These are phyloP conservation scores for Chytriomyces sp. DNA, from an alignment of 192 early-diverging fungal genomes.

Conservation along the genomic window DNA sequence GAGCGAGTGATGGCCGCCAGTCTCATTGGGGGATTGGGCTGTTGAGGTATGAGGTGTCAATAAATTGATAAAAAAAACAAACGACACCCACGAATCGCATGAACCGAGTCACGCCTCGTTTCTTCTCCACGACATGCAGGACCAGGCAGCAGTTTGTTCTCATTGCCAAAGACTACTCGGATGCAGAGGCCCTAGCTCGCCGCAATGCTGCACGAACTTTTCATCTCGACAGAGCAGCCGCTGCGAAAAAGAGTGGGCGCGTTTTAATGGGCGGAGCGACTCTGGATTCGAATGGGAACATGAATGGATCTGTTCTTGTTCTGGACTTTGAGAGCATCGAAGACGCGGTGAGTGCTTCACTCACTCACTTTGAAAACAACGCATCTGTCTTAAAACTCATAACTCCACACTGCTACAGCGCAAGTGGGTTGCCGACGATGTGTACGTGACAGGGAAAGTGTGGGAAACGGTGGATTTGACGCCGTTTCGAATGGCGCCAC, in stretches of 20 bases:
- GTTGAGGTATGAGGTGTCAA: background rate
- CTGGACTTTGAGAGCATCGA: constrained; percentile 38
- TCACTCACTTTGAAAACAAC: background rate
- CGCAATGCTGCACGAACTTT: constrained; percentile 26
- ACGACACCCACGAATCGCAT: too few species aligned
- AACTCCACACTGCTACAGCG: background rate
- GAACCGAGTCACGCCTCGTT: background rate
- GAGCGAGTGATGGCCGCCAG: too few species aligned
- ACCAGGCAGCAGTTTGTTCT: constrained; percentile 29
- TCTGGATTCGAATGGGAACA: constrained; percentile 20
- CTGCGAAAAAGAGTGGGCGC: constrained; percentile 16
- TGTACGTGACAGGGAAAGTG: constrained; percentile 44
- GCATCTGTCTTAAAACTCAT: background rate
- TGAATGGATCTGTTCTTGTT: constrained; percentile 46
- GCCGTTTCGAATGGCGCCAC: constrained; percentile 37
- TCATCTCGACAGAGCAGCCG: constrained; percentile 34
- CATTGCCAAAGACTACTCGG: constrained; percentile 39
- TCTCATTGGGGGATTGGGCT: too few species aligned
- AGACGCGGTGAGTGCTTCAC: constrained; percentile 31
- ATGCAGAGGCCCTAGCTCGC: constrained; percentile 34
- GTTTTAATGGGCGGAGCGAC: constrained; percentile 44
- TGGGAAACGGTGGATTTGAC: constrained; percentile 40
- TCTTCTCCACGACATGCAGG: constrained; percentile 11
- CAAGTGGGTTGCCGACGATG: constrained; percentile 29
- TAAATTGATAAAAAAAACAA: background rate